Conservation (phyloP, 164 flowering plant genomes). For the Umbellularia californica region DNA sequence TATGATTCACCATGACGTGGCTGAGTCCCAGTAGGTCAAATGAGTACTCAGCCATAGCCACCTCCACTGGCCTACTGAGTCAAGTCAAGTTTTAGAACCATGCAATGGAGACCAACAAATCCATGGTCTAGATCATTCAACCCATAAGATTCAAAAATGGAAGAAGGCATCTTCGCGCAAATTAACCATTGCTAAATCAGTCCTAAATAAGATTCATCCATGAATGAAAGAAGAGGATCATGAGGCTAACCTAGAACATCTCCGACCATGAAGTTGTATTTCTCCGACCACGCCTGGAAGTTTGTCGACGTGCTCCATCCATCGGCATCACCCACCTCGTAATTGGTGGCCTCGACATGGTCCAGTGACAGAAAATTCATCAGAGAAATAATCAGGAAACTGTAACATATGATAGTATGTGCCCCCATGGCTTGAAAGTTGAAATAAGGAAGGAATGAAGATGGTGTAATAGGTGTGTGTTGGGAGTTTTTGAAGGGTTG, state of each 20-base stretch:
- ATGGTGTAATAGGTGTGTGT: not conserved
- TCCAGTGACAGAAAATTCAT: not conserved
- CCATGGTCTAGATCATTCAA: not conserved
- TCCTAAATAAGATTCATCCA: not conserved
- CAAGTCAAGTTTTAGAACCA: not conserved
- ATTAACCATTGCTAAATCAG: not conserved
- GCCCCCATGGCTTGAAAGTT: not conserved
- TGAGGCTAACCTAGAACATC: constrained; percentile 40
- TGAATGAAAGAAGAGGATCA: not conserved
- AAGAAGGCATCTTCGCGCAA: not conserved
- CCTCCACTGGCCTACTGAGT: not conserved
- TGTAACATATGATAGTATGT: not conserved
- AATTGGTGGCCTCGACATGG: not conserved
- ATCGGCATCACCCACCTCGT: constrained; percentile 20
- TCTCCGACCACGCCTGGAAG: constrained; percentile 32
- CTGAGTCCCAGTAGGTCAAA: not conserved
- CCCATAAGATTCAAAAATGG: not conserved
- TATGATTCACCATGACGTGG: too few relatives aligned
- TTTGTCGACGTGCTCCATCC: constrained; percentile 27
- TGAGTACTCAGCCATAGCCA: not conserved
- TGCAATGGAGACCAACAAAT: not conserved
- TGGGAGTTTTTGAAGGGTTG: not conserved
- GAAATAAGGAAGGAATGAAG: not conserved
- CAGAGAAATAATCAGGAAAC: constrained; percentile 1
- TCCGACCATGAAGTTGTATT: constrained; percentile 39